Conservation (phyloP, 352 stramenopile genomes). For the Pseudoperonospora humuli region DNA sequence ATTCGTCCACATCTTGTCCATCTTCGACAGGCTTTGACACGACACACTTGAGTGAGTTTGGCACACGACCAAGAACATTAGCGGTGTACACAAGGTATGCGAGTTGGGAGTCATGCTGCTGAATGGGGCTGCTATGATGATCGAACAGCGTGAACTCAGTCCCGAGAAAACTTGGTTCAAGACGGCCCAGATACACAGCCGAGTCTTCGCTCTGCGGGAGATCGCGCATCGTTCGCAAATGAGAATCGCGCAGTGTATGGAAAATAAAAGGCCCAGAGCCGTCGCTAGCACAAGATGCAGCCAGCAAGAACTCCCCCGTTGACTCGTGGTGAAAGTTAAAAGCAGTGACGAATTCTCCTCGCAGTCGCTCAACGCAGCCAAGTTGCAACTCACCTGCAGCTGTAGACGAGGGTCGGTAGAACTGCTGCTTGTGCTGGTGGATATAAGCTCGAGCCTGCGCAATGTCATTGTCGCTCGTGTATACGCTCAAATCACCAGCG, state of each 20-base stretch:
- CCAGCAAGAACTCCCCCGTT: constrained; percentile 70
- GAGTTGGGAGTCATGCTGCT: constrained; percentile 58
- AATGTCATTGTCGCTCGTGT: constrained; percentile 52
- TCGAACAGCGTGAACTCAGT: constrained; percentile 82
- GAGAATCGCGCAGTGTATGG: constrained; percentile 73
- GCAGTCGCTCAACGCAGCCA: constrained; percentile 62
- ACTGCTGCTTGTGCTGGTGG: constrained; percentile 67
- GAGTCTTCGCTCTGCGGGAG: constrained; percentile 70
- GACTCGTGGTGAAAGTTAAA: constrained; percentile 81
- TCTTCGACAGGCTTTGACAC: constrained; percentile 16
- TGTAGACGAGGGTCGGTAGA: constrained; percentile 38
- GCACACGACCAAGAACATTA: constrained; percentile 72
- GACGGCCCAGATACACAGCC: constrained; percentile 70
- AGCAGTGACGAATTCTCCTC: constrained; percentile 68
- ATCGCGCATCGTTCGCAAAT: constrained; percentile 60
- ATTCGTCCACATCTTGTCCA: constrained; percentile 5
- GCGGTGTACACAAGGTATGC: constrained; percentile 68
- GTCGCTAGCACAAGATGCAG: constrained; percentile 65
- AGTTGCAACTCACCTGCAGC: constrained; percentile 33
- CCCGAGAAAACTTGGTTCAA: constrained; percentile 74
- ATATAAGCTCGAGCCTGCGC: constrained; percentile 66
- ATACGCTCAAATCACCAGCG: constrained; percentile 56
- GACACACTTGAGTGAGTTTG: constrained; percentile 64
- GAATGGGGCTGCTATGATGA: constrained; percentile 34
- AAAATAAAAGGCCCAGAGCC: constrained; percentile 68